Conservation (phyloP, 1,284 basidiomycete species). For the Ustanciosporium gigantosporum region DNA sequence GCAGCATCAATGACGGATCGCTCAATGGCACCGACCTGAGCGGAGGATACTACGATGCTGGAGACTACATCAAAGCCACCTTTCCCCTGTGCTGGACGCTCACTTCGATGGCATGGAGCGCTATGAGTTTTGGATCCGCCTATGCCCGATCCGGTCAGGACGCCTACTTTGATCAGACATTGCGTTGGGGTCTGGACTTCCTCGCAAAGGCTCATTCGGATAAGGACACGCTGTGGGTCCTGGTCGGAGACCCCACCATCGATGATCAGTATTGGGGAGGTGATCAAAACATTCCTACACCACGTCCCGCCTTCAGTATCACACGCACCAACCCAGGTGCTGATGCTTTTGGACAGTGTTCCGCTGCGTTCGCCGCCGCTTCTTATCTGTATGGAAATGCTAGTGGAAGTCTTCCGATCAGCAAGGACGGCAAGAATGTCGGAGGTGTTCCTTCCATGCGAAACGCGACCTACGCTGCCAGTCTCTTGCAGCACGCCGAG, state of each 20-base stretch:
- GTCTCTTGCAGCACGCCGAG: slow-evolving; percentile 74
- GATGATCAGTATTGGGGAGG: slow-evolving; percentile 88
- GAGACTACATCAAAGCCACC: slow-evolving; percentile 73
- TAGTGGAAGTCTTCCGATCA: slow-evolving; percentile 17
- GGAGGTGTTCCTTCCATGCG: slow-evolving; percentile 53
- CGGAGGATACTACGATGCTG: slow-evolving; percentile 90
- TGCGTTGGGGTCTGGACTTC: slow-evolving; percentile 87
- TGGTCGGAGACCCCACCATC: slow-evolving; percentile 71
- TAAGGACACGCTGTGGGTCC: slow-evolving; percentile 74
- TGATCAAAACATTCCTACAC: slow-evolving; percentile 74
- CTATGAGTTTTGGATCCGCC: slow-evolving; percentile 77
- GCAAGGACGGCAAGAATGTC: slow-evolving; percentile 8
- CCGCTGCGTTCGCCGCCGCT: slow-evolving; percentile 83
- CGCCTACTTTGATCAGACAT: slow-evolving; percentile 75
- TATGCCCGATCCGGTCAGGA: slow-evolving; percentile 83
- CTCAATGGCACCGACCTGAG: slow-evolving; percentile 75
- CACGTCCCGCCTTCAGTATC: slow-evolving; percentile 76
- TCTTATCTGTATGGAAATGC: slow-evolving; percentile 71
- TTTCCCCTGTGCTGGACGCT: slow-evolving; percentile 71
- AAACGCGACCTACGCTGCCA: slow-evolving; percentile 73
- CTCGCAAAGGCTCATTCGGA: slow-evolving; percentile 84
- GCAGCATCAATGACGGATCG: slow-evolving; percentile 74
- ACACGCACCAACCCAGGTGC: slow-evolving; percentile 80
- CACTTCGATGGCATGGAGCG: slow-evolving; percentile 84
- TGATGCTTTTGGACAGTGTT: slow-evolving; percentile 78